Base-by-base conservation (phyloP, 306 rosid species). In the Neltuma alba region DNA sequence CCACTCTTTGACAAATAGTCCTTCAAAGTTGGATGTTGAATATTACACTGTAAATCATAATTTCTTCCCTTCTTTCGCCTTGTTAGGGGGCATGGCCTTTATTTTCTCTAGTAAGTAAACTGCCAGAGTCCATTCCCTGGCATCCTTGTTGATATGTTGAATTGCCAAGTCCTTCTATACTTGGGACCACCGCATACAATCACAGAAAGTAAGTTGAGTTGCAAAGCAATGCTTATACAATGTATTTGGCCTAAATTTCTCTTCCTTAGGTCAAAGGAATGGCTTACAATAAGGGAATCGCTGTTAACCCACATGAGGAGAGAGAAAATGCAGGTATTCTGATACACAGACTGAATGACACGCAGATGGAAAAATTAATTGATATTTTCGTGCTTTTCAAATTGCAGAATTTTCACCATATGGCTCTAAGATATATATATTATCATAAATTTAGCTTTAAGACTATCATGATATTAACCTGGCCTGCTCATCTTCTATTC, bases 281-380 rank as follows among this genome's bases (percentile, higher is more conserved):
- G 97, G 91, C 97, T 83, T 82, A 83, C 84, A 91, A 94, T 76
- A 89, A 88, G 83, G 97, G 97, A 57, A 36, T 77, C 52, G 70
- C 88, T 83, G 91, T 91, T 50, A 86, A 85, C 54, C 92, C 89
- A 31, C 84, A 76, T 4, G 89, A 88, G 76, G 99, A 94, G 89
- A 92, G 90, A 87, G 93, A 92, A 33, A 85, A 82, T 85, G 98
- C 99, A 88, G 97, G 98, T 92, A 79, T 42, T 84, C 76, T 84
- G 71, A 77, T 68, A 72, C 52, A 41, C 72, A 33, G 50, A 9
- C 72, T 30, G 50, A 28, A 52, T 25, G 75, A 47, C 72, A 72
- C 54, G 47, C n/a, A 13, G 28, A 76, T 2, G 33, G 16, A 14
- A 63, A 71, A 47, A 34, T 4, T n/a, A 34, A 15, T 50, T 42